Conservation (phyloP, 768 basidiomycete genomes). For the Macrolepiota albuminosa region DNA sequence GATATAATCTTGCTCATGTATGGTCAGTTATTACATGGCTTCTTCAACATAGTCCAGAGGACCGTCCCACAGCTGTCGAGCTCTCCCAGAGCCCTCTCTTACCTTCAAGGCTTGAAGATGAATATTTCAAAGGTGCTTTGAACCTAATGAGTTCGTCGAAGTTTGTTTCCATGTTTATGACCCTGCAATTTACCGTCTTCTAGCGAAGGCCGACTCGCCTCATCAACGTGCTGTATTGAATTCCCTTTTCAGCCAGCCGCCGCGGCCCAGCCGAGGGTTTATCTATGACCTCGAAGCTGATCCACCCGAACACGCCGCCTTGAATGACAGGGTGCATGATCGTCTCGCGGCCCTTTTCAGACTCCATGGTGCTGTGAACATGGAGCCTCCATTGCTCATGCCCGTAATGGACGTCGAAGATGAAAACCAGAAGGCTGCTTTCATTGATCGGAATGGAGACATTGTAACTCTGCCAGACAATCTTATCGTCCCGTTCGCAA, state of each 20-base stretch:
- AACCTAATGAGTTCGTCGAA: constrained; percentile 61
- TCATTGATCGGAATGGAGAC: constrained; percentile 80
- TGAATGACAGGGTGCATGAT: constrained; percentile 76
- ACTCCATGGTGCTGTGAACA: constrained; percentile 86
- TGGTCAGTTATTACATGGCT: constrained; percentile 70
- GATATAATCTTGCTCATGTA: neutral
- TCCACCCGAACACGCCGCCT: constrained; percentile 60
- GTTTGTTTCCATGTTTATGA: neutral
- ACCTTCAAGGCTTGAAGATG: constrained; percentile 75
- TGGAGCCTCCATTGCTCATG: constrained; percentile 81
- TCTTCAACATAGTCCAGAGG: constrained; percentile 74
- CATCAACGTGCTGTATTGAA: constrained; percentile 77
- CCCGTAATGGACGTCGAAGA: constrained; percentile 63
- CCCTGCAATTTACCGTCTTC: neutral
- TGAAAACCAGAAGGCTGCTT: constrained; percentile 59
- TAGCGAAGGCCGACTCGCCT: constrained; percentile 76
- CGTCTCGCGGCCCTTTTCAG: constrained; percentile 74
- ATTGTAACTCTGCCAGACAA: constrained; percentile 70
- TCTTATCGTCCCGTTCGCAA: constrained; percentile 72
- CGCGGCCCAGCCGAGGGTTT: constrained; percentile 58
- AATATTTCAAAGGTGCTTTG: constrained; percentile 78
- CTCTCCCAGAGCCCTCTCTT: constrained; percentile 75
- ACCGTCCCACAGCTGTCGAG: constrained; percentile 78
- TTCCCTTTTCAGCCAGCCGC: constrained; percentile 71
- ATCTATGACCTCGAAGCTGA: constrained; percentile 73